These are phyloP conservation scores for Phytopythium montanum DNA, from an alignment of 352 stramenopile genomes.

Conservation along the genomic window DNA sequence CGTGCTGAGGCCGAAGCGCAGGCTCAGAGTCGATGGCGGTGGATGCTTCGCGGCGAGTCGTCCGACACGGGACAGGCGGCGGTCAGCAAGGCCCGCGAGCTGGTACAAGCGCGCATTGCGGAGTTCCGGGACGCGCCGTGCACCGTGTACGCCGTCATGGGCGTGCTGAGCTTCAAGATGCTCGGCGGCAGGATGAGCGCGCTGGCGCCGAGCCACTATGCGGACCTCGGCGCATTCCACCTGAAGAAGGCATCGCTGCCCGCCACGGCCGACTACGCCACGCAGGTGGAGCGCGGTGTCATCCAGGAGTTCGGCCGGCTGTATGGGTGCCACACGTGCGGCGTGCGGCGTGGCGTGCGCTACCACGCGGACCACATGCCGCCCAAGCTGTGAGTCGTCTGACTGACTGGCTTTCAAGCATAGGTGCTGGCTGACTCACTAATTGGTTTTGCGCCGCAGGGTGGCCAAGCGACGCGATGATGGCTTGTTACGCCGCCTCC, in stretches of 20 bases:
- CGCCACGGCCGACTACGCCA: constrained; percentile 72
- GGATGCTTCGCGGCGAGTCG: not conserved
- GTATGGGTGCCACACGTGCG: constrained; percentile 83
- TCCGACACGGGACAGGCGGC: not conserved
- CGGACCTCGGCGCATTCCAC: constrained; percentile 76
- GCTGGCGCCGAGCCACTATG: constrained; percentile 71
- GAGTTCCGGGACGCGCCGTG: constrained; percentile 44
- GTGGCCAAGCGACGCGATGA: constrained; percentile 58
- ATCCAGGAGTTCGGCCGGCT: constrained; percentile 79
- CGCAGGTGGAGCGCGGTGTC: constrained; percentile 48
- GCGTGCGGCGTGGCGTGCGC: constrained; percentile 51
- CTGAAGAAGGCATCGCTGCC: constrained; percentile 70
- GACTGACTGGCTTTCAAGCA: too few species aligned
- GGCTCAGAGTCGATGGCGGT: constrained; percentile 21
- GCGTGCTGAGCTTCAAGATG: constrained; percentile 70
- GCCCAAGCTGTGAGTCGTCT: constrained; percentile 59
- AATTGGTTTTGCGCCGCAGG: constrained; percentile 15
- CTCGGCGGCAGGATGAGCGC: constrained; percentile 66
- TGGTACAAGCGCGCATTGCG: constrained; percentile 29
- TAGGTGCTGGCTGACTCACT: not conserved
- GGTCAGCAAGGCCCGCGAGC: constrained; percentile 10
- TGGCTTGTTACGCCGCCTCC: constrained; percentile 30
- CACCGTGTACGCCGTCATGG: constrained; percentile 70
- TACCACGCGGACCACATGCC: constrained; percentile 87
- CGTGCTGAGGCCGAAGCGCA: constrained; percentile 12